Conservation (phyloP, 805 yeast species). For the Ogataea glucozyma region DNA sequence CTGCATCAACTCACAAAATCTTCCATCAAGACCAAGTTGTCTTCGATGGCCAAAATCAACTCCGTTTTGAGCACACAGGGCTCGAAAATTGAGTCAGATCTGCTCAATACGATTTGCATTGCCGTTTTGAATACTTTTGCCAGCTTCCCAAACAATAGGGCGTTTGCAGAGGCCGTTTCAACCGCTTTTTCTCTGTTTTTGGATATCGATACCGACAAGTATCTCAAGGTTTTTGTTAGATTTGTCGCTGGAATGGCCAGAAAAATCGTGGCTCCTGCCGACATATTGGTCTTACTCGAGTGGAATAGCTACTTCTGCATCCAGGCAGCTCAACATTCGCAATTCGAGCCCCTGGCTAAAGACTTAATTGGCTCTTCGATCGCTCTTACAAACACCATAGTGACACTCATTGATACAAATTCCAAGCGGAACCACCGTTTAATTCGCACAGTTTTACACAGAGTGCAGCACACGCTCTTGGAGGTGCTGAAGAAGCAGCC, state of each 20-base stretch:
- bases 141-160: slow-evolving; percentile 49
- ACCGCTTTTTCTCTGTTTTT: slow-evolving; percentile 42
- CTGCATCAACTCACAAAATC: slow-evolving; percentile 31
- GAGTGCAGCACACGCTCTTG: slow-evolving; percentile 28
- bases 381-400: slow-evolving; percentile 39
- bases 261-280: slow-evolving; percentile 50
- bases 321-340: slow-evolving; percentile 24
- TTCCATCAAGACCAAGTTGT: slow-evolving; percentile 38
- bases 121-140: slow-evolving; percentile 49
- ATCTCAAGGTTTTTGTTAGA: slow-evolving; percentile 36
- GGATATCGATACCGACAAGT: slow-evolving; percentile 29
- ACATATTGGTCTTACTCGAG: slow-evolving; percentile 54
- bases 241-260: slow-evolving; percentile 40
- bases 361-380: slow-evolving; percentile 36
- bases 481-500: slow-evolving; percentile 23
- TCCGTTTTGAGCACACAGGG: slow-evolving; percentile 10
- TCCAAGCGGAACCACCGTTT: slow-evolving; percentile 43
- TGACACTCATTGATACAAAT: slow-evolving; percentile 25
- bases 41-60: slow-evolving; percentile 36
- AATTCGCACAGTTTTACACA: slow-evolving; percentile 36
- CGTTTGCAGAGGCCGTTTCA: slow-evolving; percentile 46
- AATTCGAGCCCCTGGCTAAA: slow-evolving; percentile 25
- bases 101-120: slow-evolving; percentile 31
- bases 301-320: slow-evolving; percentile 51
- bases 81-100: slow-evolving; percentile 23